Evolutionary conservation across 2,329 filamentous ascomycete genomes (phyloP).

Genomic region (Hypomyces perniciosus): DNA sequence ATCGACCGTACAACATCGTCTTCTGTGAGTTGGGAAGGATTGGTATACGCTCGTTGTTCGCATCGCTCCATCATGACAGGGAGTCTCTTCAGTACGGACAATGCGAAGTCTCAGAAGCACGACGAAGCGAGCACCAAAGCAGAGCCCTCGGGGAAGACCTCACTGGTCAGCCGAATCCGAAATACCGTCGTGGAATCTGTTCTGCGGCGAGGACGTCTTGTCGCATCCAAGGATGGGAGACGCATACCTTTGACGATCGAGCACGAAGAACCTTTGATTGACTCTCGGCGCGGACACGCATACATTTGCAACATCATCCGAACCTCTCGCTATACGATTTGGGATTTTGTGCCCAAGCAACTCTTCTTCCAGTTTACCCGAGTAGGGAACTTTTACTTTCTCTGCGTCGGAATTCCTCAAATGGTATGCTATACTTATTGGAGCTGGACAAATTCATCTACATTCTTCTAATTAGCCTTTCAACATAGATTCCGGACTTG

Average conservation of each 20-base stretch:
- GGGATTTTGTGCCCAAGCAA: conserved; percentile 81
- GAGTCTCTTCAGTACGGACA: conserved; percentile 7
- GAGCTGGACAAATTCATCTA: not conserved
- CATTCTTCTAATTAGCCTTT: conserved; percentile 44
- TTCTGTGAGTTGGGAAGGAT: too few relatives aligned
- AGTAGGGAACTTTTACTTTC: conserved; percentile 81
- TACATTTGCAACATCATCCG: conserved; percentile 62
- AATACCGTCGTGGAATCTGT: conserved; percentile 40
- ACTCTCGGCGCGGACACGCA: conserved; percentile 42
- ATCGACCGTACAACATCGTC: too few relatives aligned
- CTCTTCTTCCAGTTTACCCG: conserved; percentile 81
- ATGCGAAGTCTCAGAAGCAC: not conserved
- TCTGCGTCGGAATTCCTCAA: conserved; percentile 77
- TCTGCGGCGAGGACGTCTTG: conserved; percentile 60
- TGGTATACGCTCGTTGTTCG: too few relatives aligned
- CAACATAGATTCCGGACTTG: conserved; percentile 53
- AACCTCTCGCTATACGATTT: conserved; percentile 75
- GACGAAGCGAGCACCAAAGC: conserved; percentile 4
- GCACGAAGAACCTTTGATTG: conserved; percentile 36
- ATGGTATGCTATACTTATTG: conserved; percentile 37
- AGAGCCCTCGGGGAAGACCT: not conserved
- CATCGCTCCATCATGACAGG: conserved; percentile 8
- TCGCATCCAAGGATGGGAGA: conserved; percentile 65
- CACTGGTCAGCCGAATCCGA: conserved; percentile 16
- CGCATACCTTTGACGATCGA: conserved; percentile 39